Evolutionary conservation across 2,329 filamentous ascomycete genomes (phyloP), one percentile per base, ranked within the genome.

Genomic region (Trichothecium sympodiale): DNA sequence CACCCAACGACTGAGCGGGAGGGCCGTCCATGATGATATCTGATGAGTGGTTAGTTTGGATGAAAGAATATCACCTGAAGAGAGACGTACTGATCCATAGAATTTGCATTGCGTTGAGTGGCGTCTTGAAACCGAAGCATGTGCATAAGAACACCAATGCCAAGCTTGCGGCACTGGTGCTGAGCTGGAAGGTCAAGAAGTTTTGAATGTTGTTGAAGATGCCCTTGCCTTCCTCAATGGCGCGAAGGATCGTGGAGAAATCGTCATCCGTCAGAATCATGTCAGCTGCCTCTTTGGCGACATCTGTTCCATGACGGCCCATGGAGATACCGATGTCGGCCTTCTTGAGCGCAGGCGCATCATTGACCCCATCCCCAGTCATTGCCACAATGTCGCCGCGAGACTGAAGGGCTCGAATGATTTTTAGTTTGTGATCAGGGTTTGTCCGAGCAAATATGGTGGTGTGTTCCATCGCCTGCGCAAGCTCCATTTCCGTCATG

Each of bases 141-240:
- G 87, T 95, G 67, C 88, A 95, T 50, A 98, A 61, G 46, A 98
- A 76, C 14, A 98, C 91, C 36, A 98, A 69, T 39, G 83, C 86
- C 46, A 98, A 67, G 41, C 91, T 87, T 37, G 93, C 91, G 15
- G 93, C 91, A 55, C 87, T 95, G 33, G 91, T 98, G 59, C 88
- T 95, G 39, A 98, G 74, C 64, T 98, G 93, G 61, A 98, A 98
- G 0, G 91, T 96, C 43, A 98, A 72, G 62, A 98, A 98, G 59
- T 98, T 98, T 55, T 98, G 91, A 46, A 98, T 96, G 58, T 98
- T 98, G 71, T 91, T 94, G 62, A 98, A 98, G 47, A 98, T 98
- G 37, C 88, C 91, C 60, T 98, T 98, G 60, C 91, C 93, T 63
- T 98, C 91, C 57, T 98, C 91, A 42, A 98, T 98, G 20, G 91